These are phyloP conservation scores for Aspergillus calidoustus DNA, from an alignment of 2,329 filamentous ascomycete species.

Conservation along the genomic window DNA sequence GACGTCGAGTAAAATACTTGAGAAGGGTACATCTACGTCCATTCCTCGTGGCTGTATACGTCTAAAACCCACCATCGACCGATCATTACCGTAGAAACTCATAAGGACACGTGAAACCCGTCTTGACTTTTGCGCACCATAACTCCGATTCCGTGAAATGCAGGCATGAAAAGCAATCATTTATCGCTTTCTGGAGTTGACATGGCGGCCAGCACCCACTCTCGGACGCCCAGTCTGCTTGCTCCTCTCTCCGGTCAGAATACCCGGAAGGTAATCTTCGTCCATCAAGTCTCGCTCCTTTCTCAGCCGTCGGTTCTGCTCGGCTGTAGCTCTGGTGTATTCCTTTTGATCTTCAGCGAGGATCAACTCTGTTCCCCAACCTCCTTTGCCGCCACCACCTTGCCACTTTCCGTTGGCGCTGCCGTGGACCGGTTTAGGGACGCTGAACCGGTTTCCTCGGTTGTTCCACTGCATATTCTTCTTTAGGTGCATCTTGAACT, in stretches of 20 bases:
- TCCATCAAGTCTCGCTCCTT: conserved; percentile 89
- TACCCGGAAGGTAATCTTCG: conserved; percentile 84
- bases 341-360: conserved; percentile 97
- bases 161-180: conserved; percentile 23
- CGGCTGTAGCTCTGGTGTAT: conserved; percentile 67
- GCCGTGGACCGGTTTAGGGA: conserved; percentile 87
- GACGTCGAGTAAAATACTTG: background rate
- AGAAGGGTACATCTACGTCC: conserved; percentile 15
- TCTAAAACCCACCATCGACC: conserved; percentile 2
- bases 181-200: conserved; percentile 73
- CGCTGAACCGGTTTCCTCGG: conserved; percentile 86
- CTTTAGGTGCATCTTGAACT: conserved; percentile 86
- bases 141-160: conserved; percentile 25
- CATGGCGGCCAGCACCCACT: conserved; percentile 82
- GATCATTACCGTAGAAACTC: conserved; percentile 20
- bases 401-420: conserved; percentile 75
- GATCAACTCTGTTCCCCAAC: conserved; percentile 84
- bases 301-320: conserved; percentile 62
- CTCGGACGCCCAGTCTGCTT: conserved; percentile 69
- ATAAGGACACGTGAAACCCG: conserved; percentile 14
- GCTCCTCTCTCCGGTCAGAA: conserved; percentile 78
- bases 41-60: conserved; percentile 20
- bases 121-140: conserved; percentile 30
- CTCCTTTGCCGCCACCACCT: conserved; percentile 75
- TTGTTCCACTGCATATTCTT: conserved; percentile 97